Percentiles rank a stretch among this genome's conserved stretches.
phyloP scores from a whole-genome alignment of 139 green algal species.

The Eudorina sp. region DNA sequence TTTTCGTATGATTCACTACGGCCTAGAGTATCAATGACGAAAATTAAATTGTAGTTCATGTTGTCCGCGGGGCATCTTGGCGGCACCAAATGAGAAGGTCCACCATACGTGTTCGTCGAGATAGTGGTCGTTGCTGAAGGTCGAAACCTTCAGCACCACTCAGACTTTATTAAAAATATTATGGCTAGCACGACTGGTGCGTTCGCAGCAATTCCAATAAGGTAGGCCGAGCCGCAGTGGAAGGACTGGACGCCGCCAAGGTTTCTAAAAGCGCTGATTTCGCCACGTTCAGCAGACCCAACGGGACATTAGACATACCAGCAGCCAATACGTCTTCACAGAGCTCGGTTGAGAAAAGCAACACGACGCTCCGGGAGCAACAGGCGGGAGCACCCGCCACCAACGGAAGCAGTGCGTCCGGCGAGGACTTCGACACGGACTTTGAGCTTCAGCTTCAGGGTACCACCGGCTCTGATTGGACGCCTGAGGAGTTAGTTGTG shows the following conservation, averaged over 20 bases:
- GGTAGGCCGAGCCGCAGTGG: not conserved
- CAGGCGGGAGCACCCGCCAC: constrained; percentile 9
- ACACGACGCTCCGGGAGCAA: constrained; percentile 17
- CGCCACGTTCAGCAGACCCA: not conserved
- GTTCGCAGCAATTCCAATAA: not conserved
- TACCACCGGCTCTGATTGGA: constrained; percentile 51
- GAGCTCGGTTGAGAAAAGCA: constrained; percentile 32
- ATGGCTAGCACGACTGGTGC: constrained; percentile 12
- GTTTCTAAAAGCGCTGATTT: not conserved
- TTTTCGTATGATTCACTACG: too few species aligned
- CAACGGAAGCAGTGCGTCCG: constrained; percentile 14
- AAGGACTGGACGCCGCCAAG: not conserved
- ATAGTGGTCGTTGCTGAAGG: not conserved
- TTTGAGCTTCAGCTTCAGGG: constrained; percentile 38
- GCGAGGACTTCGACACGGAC: constrained; percentile 40
- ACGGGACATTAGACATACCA: not conserved
- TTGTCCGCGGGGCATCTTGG: too few species aligned
- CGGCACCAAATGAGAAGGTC: too few species aligned
- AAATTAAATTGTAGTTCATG: too few species aligned
- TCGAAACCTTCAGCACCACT: not conserved
- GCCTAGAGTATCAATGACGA: too few species aligned
- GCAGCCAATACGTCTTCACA: constrained; percentile 14
- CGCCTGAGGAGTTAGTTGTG: constrained; percentile 20
- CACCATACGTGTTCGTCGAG: not conserved
- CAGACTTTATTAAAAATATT: not conserved